Conservation (phyloP, 2,329 filamentous ascomycete genomes). For the Orbilia javanica region DNA sequence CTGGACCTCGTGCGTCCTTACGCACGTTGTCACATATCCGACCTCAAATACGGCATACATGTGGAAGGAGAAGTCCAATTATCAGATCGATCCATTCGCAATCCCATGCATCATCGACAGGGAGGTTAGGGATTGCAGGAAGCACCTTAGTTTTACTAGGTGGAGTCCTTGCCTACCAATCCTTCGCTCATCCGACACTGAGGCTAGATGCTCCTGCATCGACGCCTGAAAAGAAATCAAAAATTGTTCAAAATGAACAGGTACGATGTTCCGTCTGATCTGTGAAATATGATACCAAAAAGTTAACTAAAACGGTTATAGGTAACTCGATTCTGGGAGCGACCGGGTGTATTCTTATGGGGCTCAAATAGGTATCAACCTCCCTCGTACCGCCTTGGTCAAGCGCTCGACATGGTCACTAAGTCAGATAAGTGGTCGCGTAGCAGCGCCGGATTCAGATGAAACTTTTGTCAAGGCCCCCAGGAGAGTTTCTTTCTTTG, state of each 20-base stretch:
- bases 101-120: slow-evolving; percentile 12
- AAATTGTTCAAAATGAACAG: slow-evolving; percentile 85
- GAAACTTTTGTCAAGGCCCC: slow-evolving; percentile 84
- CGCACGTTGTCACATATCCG: slow-evolving; percentile 38
- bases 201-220: slow-evolving; percentile 28
- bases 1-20: slow-evolving; percentile 34
- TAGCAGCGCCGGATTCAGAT: slow-evolving; percentile 85
- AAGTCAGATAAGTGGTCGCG: slow-evolving; percentile 71
- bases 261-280: slow-evolving; percentile 66
- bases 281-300: background rate
- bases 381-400: background rate
- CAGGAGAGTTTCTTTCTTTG: slow-evolving; percentile 82
- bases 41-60: slow-evolving; percentile 13
- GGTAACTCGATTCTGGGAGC: slow-evolving; percentile 69
- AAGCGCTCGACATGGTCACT: slow-evolving; percentile 11
- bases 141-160: slow-evolving; percentile 18
- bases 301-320: slow-evolving; percentile 32
- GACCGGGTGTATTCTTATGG: slow-evolving; percentile 93
- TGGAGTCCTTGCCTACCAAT: slow-evolving; percentile 39
- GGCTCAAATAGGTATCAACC: slow-evolving; percentile 75
- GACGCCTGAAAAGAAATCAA: slow-evolving; percentile 54
- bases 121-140: slow-evolving; percentile 6
- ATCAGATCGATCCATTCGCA: slow-evolving; percentile 34
- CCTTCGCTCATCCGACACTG: slow-evolving; percentile 19
- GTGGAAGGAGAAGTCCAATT: slow-evolving; percentile 5